Evolutionary conservation across 768 basidiomycete species (phyloP).

Genomic region (Polyporus arcularius): DNA sequence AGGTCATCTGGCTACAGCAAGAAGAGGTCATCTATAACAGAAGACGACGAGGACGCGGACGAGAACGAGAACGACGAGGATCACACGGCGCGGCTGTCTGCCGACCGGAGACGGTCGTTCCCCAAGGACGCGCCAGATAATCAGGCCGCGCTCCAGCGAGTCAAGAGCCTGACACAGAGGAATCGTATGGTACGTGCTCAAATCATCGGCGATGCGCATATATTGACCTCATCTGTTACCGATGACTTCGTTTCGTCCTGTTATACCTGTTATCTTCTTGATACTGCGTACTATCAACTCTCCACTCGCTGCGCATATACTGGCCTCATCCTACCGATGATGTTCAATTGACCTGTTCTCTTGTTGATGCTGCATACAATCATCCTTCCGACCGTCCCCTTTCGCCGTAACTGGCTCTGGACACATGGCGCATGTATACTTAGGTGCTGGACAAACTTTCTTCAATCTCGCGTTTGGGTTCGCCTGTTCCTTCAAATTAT

Average conservation of each 20-base stretch:
- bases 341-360: not conserved
- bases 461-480: constrained; percentile 53
- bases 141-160: constrained; percentile 61
- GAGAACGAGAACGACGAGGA: constrained; percentile 61
- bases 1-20: constrained; percentile 30
- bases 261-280: not conserved
- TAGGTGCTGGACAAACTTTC: constrained; percentile 74
- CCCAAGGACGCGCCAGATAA: constrained; percentile 44
- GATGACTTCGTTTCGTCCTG: not conserved
- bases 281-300: not conserved
- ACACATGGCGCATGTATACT: constrained; percentile 5
- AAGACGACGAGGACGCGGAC: constrained; percentile 53
- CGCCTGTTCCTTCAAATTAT: constrained; percentile 49
- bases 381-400: not conserved
- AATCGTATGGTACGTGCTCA: constrained; percentile 64
- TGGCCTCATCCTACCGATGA: constrained; percentile 5
- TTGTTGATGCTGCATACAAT: not conserved
- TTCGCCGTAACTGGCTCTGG: too few relatives aligned
- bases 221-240: constrained; percentile 5
- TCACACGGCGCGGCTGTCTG: constrained; percentile 51
- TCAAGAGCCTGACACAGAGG: constrained; percentile 67
- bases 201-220: constrained; percentile 10
- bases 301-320: constrained; percentile 3
- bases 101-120: constrained; percentile 31
- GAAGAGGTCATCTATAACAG: constrained; percentile 29